Base-by-base conservation (phyloP, 176 grass and related monocot genomes). In the Urochloa ruziziensis region DNA sequence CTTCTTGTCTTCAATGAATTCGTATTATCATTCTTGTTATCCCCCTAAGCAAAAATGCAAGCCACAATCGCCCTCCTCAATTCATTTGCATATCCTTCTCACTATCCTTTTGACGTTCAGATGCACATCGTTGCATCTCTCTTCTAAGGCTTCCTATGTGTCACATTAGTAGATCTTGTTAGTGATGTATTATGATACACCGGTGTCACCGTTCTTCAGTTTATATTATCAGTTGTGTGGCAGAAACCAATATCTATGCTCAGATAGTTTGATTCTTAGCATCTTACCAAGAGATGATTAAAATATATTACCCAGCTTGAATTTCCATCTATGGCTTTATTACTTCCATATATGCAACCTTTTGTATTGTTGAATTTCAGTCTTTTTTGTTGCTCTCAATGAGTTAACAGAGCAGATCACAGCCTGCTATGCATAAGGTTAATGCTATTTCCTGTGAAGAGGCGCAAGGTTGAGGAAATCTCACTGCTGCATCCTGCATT, bases 371-470 rank as follows among this genome's bases (percentile, higher is more conserved):
- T 77, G 39, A 76, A 60, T 23, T 23, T 57, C 53, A 57, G 24
- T 12, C 10, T 78, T 28, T 28, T 17, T 11, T 79, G 61, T 64
- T 65, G 60, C 61, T 48, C 48, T 49, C 18, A 64, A 79, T 64
- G 48, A 49, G 21, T 57, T 57, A 40, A n/a, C 77, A 65, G 77
- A 24, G 27, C 10, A 33, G 77, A 79, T 51, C 60, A 65, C 44
- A 63, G 19, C 42, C 60, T 65, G 19, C 42, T 32, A 29, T 23
- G 32, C 0, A 12, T 79, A 79, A 48, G 60, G 19, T 61, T 16
- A 51, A 79, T 48, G 39, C 2, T 64, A 34, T 79, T 61, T 60
- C 74, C 74, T 59, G 30, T 37, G 8, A 77, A 77, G 18, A 75
- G 32, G 33, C 75, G 58, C n/a, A 78, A 46, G 75, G 10, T 63